These are phyloP conservation scores for Pichia pseudocactophila DNA, from an alignment of 805 yeast species.

Conservation along the genomic window DNA sequence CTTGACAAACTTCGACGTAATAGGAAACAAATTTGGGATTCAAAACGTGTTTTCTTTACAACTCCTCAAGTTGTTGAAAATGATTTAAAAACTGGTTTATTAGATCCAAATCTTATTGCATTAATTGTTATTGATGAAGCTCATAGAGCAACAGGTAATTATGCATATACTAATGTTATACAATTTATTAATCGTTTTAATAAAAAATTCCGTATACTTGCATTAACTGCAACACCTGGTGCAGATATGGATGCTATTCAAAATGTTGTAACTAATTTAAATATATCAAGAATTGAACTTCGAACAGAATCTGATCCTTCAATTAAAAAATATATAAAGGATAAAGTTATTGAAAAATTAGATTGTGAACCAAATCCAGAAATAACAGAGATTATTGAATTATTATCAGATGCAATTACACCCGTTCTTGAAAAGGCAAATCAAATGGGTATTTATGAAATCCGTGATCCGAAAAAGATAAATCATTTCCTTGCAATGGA, in stretches of 20 bases:
- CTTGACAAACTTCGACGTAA: constrained; percentile 44
- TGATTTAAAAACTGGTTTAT: constrained; percentile 65
- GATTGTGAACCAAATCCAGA: constrained; percentile 46
- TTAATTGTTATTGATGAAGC: constrained; percentile 92
- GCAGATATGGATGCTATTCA: constrained; percentile 83
- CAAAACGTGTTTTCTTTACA: constrained; percentile 75
- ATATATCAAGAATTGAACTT: constrained; percentile 70
- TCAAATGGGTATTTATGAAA: constrained; percentile 51
- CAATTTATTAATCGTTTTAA: constrained; percentile 53
- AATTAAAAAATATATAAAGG: constrained; percentile 68
- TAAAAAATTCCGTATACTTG: constrained; percentile 64
- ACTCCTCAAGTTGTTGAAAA: constrained; percentile 96
- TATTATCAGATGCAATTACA: constrained; percentile 52
- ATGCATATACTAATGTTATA: constrained; percentile 82
- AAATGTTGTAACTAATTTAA: constrained; percentile 63
- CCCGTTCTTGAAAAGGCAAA: constrained; percentile 61
- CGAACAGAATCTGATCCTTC: constrained; percentile 82
- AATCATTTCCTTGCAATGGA: constrained; percentile 67
- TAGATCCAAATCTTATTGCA: constrained; percentile 68
- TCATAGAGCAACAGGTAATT: constrained; percentile 84
- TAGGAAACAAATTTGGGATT: constrained; percentile 70
- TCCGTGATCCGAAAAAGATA: constrained; percentile 56
- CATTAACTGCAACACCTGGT: constrained; percentile 95
- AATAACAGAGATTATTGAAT: constrained; percentile 45
- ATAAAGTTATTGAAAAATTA: constrained; percentile 51